phyloP scores from a whole-genome alignment of 2,329 filamentous ascomycete species.

The Monosporascus ibericus region DNA sequence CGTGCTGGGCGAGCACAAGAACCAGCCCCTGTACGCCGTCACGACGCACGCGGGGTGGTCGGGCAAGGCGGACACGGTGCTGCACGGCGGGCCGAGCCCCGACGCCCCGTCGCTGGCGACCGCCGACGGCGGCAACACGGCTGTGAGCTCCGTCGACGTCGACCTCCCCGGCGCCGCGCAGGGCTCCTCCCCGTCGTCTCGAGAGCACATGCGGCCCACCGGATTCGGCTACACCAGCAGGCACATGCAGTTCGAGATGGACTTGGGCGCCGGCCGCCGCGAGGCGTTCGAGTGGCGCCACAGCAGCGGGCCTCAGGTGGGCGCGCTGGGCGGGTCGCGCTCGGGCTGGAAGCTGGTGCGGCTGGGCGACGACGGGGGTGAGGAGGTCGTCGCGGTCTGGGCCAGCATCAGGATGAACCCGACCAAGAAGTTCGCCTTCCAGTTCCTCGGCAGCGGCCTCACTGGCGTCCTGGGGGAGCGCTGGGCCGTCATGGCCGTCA shows the following conservation, averaged over 20 bases:
- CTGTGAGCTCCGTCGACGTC: conserved; percentile 12
- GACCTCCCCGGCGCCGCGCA: conserved; percentile 16
- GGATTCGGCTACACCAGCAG: conserved; percentile 9
- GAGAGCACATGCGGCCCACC: conserved; percentile 1
- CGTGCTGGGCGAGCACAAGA: conserved; percentile 25
- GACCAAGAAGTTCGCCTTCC: conserved; percentile 31
- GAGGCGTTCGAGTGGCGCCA: conserved; percentile 40
- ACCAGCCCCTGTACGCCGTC: conserved; percentile 27
- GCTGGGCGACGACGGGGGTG: conserved; percentile 13
- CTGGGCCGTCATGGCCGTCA: conserved; percentile 37
- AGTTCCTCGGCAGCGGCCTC: conserved; percentile 33
- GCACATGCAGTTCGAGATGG: conserved; percentile 28
- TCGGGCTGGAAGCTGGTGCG: conserved; percentile 37
- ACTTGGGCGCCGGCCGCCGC: conserved; percentile 11
- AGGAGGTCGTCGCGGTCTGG: conserved; percentile 38
- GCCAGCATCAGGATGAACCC: conserved; percentile 22
- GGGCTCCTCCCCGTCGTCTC: conserved; percentile 13
- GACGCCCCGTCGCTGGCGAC: conserved; percentile 23
- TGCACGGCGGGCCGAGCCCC: conserved; percentile 28
- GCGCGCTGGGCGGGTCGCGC: conserved; percentile 21
- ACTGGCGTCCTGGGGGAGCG: conserved; percentile 33
- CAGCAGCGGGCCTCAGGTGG: conserved; percentile 29
- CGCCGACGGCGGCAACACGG: conserved; percentile 8
- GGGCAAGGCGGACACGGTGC: conserved; percentile 22
- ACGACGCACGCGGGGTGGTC: conserved; percentile 18